phyloP scores from a whole-genome alignment of 2,329 filamentous ascomycete species.

The Epicoccum sorghinum region DNA sequence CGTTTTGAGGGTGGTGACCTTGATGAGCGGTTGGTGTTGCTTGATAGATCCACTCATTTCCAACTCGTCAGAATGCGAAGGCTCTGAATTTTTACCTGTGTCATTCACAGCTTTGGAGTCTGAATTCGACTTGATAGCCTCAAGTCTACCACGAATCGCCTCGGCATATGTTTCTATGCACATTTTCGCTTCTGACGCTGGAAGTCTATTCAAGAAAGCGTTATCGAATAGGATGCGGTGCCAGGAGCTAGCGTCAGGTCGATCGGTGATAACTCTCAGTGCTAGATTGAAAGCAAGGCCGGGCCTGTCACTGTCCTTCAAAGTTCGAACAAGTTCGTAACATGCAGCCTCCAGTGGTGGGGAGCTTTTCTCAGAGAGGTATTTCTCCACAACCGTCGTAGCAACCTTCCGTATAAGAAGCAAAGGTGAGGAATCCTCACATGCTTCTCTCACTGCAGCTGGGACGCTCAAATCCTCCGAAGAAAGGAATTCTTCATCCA shows the following conservation, averaged over 20 bases:
- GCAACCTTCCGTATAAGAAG: conserved; percentile 24
- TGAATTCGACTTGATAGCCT: neutral
- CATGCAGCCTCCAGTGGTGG: conserved; percentile 26
- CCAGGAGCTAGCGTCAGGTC: conserved; percentile 52
- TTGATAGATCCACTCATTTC: neutral
- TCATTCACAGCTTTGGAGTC: neutral
- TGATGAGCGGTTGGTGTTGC: conserved; percentile 33
- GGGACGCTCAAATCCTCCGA: conserved; percentile 9
- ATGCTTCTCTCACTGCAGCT: conserved; percentile 1
- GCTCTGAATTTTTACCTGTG: too few species aligned
- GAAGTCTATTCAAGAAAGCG: conserved; percentile 41
- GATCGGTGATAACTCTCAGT: conserved; percentile 36
- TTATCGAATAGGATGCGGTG: conserved; percentile 46
- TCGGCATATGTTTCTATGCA: conserved; percentile 39
- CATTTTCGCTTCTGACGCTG: conserved; percentile 34
- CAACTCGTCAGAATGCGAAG: too few species aligned
- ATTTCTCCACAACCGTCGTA: conserved; percentile 14
- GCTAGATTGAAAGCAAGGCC: conserved; percentile 35
- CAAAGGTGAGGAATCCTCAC: conserved; percentile 20
- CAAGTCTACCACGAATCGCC: conserved; percentile 37
- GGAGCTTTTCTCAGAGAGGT: conserved; percentile 14
- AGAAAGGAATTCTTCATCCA: conserved; percentile 42
- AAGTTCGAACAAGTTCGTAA: conserved; percentile 30
- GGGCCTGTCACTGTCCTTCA: conserved; percentile 41
- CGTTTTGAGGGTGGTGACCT: conserved; percentile 53